Base-by-base conservation (phyloP, 768 basidiomycete species). In the Rhodotorula babjevae region DNA sequence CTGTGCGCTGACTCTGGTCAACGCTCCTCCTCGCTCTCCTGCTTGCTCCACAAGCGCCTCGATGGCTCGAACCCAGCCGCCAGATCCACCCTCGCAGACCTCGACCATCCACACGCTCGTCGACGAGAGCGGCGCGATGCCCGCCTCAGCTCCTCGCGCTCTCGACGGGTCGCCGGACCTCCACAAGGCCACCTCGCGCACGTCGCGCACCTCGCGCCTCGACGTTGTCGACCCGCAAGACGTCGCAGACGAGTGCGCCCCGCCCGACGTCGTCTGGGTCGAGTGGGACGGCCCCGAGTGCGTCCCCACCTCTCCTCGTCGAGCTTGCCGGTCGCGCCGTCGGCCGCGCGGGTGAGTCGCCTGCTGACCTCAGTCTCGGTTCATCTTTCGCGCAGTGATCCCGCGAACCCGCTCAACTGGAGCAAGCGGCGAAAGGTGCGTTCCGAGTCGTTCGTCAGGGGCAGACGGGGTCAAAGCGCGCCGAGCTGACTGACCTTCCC, bases 401-500 rank as follows among this genome's bases (percentile, higher is more conserved):
- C 74, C 15, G 62, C 57, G 2, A 76, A 76, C 59, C 74, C 74
- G 29, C 55, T 76, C 36, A 76, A 76, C 65, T 76, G 74, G 74
- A 63, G 67, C 7, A 59, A 14, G 25, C 68, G 68, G 29, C 56
- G 71, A 56, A 72, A 72, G 50, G 68, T 73, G 64, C 29, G 72
- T 29, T 15, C 64, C 25, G 58, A 3, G 42, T 9, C 7, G 11
- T n/a, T n/a, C n/a, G n/a, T n/a, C n/a, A n/a, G n/a, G n/a, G n/a
- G n/a, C n/a, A 6, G 31, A 4, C 53, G 16, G 15, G 29, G 16
- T 12, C 31, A 5, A 8, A 19, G 9, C 18, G 18, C 33, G 40
- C 44, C 1, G n/a, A n/a, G 1, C 53, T 10, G 12, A 10, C 42
- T 62, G 11, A 19, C 55, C 56, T 63, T 50, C 47, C 25, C 59